Evolutionary conservation across 768 basidiomycete species (phyloP), one percentile per base, ranked within the genome.

Genomic region (Naematelia encephala): DNA sequence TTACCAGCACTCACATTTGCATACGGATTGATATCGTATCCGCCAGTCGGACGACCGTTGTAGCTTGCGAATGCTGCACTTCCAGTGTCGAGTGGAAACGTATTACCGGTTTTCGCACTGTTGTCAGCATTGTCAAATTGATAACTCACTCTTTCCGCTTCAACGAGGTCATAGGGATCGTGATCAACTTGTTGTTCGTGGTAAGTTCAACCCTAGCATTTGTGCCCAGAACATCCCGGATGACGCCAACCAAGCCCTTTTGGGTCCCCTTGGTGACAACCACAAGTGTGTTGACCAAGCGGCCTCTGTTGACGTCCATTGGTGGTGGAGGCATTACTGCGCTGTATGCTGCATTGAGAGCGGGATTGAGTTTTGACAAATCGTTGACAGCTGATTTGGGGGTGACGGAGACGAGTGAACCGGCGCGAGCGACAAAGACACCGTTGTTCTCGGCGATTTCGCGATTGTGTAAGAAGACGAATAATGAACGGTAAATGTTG

Each of bases 141-240:
- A 13, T 16, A n/a, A 82, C 88, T 71, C 70, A 90, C 90, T 84
- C 75, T 78, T 86, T 82, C 56, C 86, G 82, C 62, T 84, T 82
- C 19, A 94, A 77, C 70, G 89, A 90, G 46, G 83, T 82, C 70
- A 91, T 90, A 49, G 89, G 87, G 57, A 97, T 86, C 39, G 86
- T 87, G 58, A 99, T 86, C 21, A 92, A 81, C 77, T 90, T 92
- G 77, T 92, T 93, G 39, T 87, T 87, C 13, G 91, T 86, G 60
- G 83, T 81, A n/a, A 99, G 80, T 77, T 98, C 96, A 13, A 99
- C 91, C 43, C 96, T 84, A 1, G 88, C 90, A 57, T 85, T 81
- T 39, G 82, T 81, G 3, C 92, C 94, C 59, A 92, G 94, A 26
- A 91, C 89, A 73, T 98, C 96, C 78, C 93, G 97, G 81, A 98